These are phyloP conservation scores for Endothia cerciana DNA, from an alignment of 2,329 filamentous ascomycete genomes.

Conservation along the genomic window DNA sequence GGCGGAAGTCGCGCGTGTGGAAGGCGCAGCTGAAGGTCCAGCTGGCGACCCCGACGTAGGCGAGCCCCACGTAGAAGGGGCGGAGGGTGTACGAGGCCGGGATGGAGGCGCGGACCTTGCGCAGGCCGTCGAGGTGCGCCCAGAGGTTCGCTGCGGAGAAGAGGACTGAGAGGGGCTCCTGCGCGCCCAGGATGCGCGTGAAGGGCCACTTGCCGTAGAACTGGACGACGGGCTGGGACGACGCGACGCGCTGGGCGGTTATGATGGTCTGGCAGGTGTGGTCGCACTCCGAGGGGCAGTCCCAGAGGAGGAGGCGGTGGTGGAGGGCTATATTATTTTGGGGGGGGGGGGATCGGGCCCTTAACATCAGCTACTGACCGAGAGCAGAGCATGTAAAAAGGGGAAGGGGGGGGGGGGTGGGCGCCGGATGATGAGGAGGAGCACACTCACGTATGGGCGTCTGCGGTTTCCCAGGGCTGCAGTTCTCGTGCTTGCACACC, in stretches of 20 bases:
- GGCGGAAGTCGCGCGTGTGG: constrained; percentile 81
- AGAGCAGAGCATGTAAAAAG: no score
- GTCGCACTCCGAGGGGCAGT: constrained; percentile 92
- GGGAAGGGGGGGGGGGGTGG: no score
- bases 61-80: constrained; percentile 79
- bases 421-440: constrained; percentile 25
- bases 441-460: constrained; percentile 70
- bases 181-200: constrained; percentile 84
- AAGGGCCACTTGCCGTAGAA: constrained; percentile 99
- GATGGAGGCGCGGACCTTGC: constrained; percentile 69
- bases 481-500: constrained; percentile 84
- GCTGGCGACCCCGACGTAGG: constrained; percentile 77
- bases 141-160: constrained; percentile 92
- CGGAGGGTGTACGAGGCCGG: constrained; percentile 76
- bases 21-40: constrained; percentile 93
- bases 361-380: no score
- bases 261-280: constrained; percentile 96
- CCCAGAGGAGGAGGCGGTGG: constrained; percentile 88
- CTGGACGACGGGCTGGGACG: constrained; percentile 74
- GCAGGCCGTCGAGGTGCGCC: constrained; percentile 79
- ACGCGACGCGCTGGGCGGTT: constrained; percentile 70
- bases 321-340: constrained; percentile 70
- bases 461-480: constrained; percentile 61
- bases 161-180: constrained; percentile 91
- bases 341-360: no score